Conservation (phyloP, 2,329 filamentous ascomycete genomes). For the Fusarium sp. region DNA sequence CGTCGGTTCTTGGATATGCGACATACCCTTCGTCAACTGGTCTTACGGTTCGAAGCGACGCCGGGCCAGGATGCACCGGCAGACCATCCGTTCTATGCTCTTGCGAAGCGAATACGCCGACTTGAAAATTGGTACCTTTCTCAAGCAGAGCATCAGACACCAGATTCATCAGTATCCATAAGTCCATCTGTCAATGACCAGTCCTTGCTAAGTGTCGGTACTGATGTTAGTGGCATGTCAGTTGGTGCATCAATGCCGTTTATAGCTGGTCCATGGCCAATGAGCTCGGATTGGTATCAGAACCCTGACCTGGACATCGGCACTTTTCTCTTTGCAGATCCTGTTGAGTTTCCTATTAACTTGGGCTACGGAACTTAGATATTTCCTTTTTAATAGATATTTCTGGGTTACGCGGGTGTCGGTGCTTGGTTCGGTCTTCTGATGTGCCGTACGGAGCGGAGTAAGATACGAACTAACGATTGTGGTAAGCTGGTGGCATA, state of each 20-base stretch:
- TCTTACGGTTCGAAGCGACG: slow-evolving; percentile 38
- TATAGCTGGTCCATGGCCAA: background rate
- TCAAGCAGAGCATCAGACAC: background rate
- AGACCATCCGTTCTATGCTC: slow-evolving; percentile 37
- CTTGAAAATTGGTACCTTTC: slow-evolving; percentile 36
- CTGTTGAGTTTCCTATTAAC: slow-evolving; percentile 11
- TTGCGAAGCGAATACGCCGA: slow-evolving; percentile 23
- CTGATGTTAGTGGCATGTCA: background rate
- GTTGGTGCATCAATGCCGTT: background rate
- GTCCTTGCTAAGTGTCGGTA: background rate
- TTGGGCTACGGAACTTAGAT: background rate
- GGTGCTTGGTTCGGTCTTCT: too few species aligned
- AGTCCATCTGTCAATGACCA: background rate
- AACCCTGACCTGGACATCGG: slow-evolving; percentile 14
- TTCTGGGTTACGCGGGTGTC: too few species aligned
- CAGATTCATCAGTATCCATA: background rate
- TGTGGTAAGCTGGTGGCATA: background rate
- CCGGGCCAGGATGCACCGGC: background rate
- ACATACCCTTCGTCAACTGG: slow-evolving; percentile 41
- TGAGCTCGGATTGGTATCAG: slow-evolving; percentile 1
- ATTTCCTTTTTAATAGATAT: background rate
- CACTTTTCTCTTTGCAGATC: slow-evolving; percentile 31
- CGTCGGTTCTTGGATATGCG: slow-evolving; percentile 41
- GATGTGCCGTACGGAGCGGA: slow-evolving; percentile 12
- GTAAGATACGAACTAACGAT: background rate